phyloP scores from a whole-genome alignment of 176 grass and related monocot species.

The Oryza longistaminata region DNA sequence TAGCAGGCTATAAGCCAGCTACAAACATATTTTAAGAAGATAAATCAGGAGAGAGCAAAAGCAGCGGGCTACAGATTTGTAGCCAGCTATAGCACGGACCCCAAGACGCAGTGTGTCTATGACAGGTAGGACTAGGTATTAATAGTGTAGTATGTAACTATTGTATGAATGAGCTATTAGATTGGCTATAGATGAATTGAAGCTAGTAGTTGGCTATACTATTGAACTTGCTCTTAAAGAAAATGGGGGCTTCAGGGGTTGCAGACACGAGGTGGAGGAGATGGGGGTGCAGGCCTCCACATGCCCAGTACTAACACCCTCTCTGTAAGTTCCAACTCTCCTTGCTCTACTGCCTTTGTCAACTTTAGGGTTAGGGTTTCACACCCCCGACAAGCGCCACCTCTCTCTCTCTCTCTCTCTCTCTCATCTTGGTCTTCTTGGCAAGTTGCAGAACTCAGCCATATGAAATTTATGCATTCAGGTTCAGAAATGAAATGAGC shows the following conservation, averaged over 20 bases:
- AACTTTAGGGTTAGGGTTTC: constrained; percentile 70
- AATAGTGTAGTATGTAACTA: no score
- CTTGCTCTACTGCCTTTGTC: constrained; percentile 21
- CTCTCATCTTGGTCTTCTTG: constrained; percentile 13
- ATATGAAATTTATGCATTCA: background rate
- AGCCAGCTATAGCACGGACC: no score
- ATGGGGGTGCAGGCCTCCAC: constrained; percentile 41
- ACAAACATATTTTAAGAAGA: no score
- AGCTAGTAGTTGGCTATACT: no score
- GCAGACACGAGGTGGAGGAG: constrained; percentile 45
- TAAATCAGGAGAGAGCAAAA: no score
- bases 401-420: background rate
- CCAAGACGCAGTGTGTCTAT: no score
- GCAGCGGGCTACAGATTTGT: no score
- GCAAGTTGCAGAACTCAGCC: background rate
- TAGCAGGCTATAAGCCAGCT: no score
- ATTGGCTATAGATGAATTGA: no score
- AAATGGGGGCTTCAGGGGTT: constrained; percentile 39
- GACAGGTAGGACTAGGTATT: no score
- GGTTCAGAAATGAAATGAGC: constrained; percentile 24
- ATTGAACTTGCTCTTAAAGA: no score
- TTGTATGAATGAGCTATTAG: no score
- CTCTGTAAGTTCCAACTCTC: constrained; percentile 37
- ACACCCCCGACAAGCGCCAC: constrained; percentile 29
- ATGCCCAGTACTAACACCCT: constrained; percentile 26